Evolutionary conservation across 2,329 filamentous ascomycete species (phyloP).

Genomic region (Xylaria sp.): DNA sequence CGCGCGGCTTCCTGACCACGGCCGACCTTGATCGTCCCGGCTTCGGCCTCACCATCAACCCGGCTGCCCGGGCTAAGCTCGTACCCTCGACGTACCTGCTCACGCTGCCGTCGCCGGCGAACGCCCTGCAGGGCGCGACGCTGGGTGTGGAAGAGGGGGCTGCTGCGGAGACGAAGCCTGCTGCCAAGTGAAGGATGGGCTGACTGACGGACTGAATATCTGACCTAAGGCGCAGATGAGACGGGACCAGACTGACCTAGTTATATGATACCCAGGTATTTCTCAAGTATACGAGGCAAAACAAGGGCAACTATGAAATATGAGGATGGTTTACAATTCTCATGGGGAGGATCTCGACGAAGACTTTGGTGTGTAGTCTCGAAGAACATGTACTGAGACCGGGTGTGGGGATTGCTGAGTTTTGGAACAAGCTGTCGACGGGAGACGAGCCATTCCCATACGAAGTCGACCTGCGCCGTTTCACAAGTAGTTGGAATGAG

Average conservation of each 20-base stretch:
- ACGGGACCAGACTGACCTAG: not conserved
- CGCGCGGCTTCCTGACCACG: constrained; percentile 78
- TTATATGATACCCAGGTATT: not conserved
- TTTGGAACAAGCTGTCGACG: too few relatives aligned
- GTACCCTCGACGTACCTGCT: constrained; percentile 76
- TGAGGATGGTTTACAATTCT: too few relatives aligned
- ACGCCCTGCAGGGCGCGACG: constrained; percentile 41
- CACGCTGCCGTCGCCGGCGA: constrained; percentile 60
- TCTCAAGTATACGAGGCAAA: not conserved
- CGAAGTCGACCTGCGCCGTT: too few relatives aligned
- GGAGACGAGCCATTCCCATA: too few relatives aligned
- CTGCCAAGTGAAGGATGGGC: constrained; percentile 18
- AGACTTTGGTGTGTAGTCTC: too few relatives aligned
- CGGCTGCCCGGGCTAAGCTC: constrained; percentile 68
- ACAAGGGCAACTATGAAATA: too few relatives aligned
- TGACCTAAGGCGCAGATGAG: constrained; percentile 16
- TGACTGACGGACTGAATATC: constrained; percentile 30
- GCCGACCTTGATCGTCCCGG: constrained; percentile 84
- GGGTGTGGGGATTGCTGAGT: too few relatives aligned
- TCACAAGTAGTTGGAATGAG: too few relatives aligned
- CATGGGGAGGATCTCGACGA: too few relatives aligned
- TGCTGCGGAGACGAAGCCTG: constrained; percentile 12
- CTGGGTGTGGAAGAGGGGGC: constrained; percentile 4
- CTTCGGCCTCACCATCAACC: constrained; percentile 87
- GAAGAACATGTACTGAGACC: too few relatives aligned